These are phyloP conservation scores for Alternaria sp. DNA, from an alignment of 2,329 filamentous ascomycete species.

Conservation along the genomic window DNA sequence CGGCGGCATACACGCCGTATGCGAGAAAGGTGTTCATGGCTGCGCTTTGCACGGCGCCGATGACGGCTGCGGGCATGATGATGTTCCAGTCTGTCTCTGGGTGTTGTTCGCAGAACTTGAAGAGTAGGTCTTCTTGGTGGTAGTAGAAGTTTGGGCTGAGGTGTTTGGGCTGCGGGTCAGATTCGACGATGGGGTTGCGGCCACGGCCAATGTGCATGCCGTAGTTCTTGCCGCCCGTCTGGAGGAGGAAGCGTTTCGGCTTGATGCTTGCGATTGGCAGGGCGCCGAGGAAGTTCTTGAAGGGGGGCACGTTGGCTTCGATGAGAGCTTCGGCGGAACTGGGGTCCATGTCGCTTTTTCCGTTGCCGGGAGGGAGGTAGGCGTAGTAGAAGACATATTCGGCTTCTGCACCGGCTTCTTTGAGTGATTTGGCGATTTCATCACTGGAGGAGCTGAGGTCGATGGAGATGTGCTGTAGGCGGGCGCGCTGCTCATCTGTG, in stretches of 20 bases:
- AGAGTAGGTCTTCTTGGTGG: constrained; percentile 15
- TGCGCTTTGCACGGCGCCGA: constrained; percentile 7
- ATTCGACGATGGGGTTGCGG: constrained; percentile 13
- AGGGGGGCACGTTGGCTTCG: constrained; percentile 14
- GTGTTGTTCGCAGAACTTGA: constrained; percentile 5
- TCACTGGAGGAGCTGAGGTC: constrained; percentile 9
- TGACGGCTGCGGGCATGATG: constrained; percentile 7
- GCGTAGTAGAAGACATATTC: constrained; percentile 23
- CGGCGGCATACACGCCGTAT: constrained; percentile 14
- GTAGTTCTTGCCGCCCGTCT: constrained; percentile 20
- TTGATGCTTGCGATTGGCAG: constrained; percentile 7
- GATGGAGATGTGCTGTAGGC: constrained; percentile 17
- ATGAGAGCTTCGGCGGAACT: constrained; percentile 7
- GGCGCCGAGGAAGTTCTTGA: constrained; percentile 13
- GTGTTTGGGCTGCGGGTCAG: constrained; percentile 20
- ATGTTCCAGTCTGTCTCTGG: constrained; percentile 16
- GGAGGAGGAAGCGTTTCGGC: constrained; percentile 18
- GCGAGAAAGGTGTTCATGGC: constrained; percentile 17
- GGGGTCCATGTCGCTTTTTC: constrained; percentile 9
- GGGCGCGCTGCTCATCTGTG: constrained; percentile 9
- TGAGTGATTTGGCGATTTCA: constrained; percentile 10
- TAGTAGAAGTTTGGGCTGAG: constrained; percentile 23
- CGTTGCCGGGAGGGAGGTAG: constrained; percentile 14
- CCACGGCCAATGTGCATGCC: constrained; percentile 18
- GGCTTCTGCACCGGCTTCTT: neutral